Base-by-base conservation (phyloP, 768 basidiomycete genomes). In the Mycena amicta region DNA sequence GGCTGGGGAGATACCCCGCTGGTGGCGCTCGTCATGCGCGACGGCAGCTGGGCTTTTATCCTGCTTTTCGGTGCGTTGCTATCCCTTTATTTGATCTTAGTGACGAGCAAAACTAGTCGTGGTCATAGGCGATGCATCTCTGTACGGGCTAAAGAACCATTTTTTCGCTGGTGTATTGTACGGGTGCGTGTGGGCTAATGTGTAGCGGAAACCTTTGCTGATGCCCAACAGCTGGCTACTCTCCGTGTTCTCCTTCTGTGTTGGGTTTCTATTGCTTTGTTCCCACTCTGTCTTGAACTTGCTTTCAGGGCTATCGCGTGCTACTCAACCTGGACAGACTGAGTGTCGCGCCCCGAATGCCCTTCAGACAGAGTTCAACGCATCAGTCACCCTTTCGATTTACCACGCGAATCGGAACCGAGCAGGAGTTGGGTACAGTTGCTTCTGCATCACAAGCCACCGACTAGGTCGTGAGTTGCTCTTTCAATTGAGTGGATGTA, bases 1-100 rank as follows among this genome's bases (percentile, higher is more conserved):
- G 77, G 77, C 11, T 77, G 75, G 77, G 77, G 75, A 26, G 72
- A 77, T 49, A 72, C 75, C 1, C 80, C 77, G 0, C 64, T 82
- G 5, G 60, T 79, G 13, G 57, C 70, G 4, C 60, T 81, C 45
- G 68, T 82, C 15, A 69, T 78, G 64, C 74, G 75, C n/a, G 81
- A 83, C 64, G 76, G 81, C 5, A 74, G 75, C 2, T 75, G 76
- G 70, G 76, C 77, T 1, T 81, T 78, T 64, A 43, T 76, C 29
- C 46, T 76, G 3, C 59, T 80, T 8, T 77, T 79, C 56, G 53
- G 81, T 81, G 50, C 18, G 11, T 33, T 49, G 4, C 13, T 13
- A 29, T 43, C 39, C 22, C 6, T 37, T 20, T 26, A 16, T 45
- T n/a, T 8, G 8, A 6, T 5, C 6, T 23, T 23, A n/a, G 20